Base-by-base conservation (phyloP, 331 rosid genomes). In the Rosa hybrid region DNA sequence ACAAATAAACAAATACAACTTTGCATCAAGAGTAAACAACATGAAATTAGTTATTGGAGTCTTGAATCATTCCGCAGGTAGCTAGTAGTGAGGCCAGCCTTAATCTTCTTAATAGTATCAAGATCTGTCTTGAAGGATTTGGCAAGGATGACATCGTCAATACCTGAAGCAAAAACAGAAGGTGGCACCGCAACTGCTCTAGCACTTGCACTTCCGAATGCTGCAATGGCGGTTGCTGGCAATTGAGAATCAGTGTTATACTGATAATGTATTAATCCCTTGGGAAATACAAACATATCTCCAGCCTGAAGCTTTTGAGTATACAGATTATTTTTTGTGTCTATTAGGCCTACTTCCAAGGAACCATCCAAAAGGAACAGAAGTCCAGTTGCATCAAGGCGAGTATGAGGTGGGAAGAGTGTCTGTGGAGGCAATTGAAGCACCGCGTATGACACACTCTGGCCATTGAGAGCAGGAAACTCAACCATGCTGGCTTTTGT, bases 391-490 rank as follows among this genome's bases (percentile, higher is more conserved):
- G 80, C 56, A 39, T 49, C 78, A 2, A 59, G 59, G 38, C 30
- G 74, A 9, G 67, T 72, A 72, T 80, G 79, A 27, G 71, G 76
- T 3, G 84, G 84, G 54, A 57, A 59, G 20, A 59, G 71, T 6
- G 74, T 9, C 6, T 74, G 63, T 4, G 71, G 73, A 0, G 84
- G 81, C 8, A 30, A 59, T n/a, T 81, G 67, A 5, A 76, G 72
- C 27, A 68, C 44, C 0, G 73, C 81, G 4, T 23, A 20, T 4
- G 84, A 81, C 6, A 76, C 68, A 11, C 84, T 81, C 21, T 69
- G 65, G n/a, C 72, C 84, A 30, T 30, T 46, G 7, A 81, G 81
- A 46, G 81, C 80, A 3, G 84, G 72, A 59, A 81, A 69, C 53
- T 81, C 81, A 2, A 57, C 65, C 72, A 75, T 8, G 8, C 81